Base-by-base conservation (phyloP, 179 eudicot species). In the Actinidia polygama region DNA sequence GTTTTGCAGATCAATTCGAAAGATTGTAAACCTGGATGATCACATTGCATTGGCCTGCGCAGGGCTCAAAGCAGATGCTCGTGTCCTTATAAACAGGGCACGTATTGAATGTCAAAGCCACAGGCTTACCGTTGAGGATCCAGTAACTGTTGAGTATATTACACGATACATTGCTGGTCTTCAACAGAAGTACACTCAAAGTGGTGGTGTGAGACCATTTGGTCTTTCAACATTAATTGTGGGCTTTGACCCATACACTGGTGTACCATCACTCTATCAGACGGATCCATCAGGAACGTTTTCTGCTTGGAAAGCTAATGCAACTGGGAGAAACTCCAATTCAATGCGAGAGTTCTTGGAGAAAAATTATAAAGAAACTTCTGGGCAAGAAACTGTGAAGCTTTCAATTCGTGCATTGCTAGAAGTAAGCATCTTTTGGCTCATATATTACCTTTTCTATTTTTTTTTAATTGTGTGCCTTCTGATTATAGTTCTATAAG, bases 251-350 rank as follows among this genome's bases (percentile, higher is more conserved):
- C 98, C 99, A 4, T 84, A 96, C 86, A 91, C 97, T 67, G 87
- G 89, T 70, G 90, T 88, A 12, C 98, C 99, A 50, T 85, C 98
- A 7, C 92, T 96, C 10, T 96, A 96, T 81, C 99, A 96, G 90
- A 96, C 99, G 63, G 99, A 96, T 87, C 99, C 99, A 80, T 96
- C 99, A 8, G 99, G 99, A 26, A 96, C 99, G 11, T 96, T 96
- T 84, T 95, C 99, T n/a, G 98, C 99, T 3, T 96, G 99, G 99
- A 96, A 96, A 87, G 99, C 99, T 71, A 96, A 96, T 88, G 98
- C 98, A 49, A 96, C 99, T 75, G 99, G 99, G 70, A 90, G 99
- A 86, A 96, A 96, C 90, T 96, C 98, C 26, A 96, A 96, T 77
- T 96, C 99, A 0, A 87, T 95, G 55, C 84, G 98, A 81, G 99